Conservation (phyloP, 768 basidiomycete species). For the Lentinula guzmanii region DNA sequence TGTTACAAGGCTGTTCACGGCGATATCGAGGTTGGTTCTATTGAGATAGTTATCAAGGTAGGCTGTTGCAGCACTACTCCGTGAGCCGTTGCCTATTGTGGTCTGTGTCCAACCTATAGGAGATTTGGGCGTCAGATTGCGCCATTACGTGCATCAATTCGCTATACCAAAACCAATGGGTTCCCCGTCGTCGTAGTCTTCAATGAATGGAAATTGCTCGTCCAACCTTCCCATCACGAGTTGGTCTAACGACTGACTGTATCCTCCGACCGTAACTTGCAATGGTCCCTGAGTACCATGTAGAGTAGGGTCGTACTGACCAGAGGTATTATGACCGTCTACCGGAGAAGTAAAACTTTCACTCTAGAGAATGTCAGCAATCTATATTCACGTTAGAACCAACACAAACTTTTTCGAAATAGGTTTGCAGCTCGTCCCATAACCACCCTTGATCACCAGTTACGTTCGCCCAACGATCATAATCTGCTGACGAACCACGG, state of each 20-base stretch:
- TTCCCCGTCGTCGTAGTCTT: conserved; percentile 25
- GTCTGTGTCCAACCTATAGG: conserved; percentile 13
- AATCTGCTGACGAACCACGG: conserved; percentile 22
- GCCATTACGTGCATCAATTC: neutral
- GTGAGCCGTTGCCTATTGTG: conserved; percentile 13
- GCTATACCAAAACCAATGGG: conserved; percentile 22
- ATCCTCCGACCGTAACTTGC: conserved; percentile 20
- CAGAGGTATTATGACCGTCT: neutral
- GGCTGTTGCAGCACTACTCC: conserved; percentile 16
- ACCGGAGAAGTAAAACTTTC: neutral
- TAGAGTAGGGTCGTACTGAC: conserved; percentile 17
- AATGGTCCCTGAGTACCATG: conserved; percentile 20
- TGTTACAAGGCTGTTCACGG: conserved; percentile 12
- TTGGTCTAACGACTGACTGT: conserved; percentile 14
- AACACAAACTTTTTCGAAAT: conserved; percentile 11
- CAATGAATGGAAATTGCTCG: conserved; percentile 21
- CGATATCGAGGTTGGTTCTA: conserved; percentile 17
- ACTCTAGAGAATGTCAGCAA: neutral
- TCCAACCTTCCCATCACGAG: conserved; percentile 12
- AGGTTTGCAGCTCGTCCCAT: conserved; percentile 22
- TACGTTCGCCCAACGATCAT: conserved; percentile 21
- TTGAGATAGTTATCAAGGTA: conserved; percentile 17
- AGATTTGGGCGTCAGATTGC: neutral
- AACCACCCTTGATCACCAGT: conserved; percentile 27
- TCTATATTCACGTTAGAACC: too few relatives aligned